phyloP scores from a whole-genome alignment of 306 rosid species.

The Delonix regia region DNA sequence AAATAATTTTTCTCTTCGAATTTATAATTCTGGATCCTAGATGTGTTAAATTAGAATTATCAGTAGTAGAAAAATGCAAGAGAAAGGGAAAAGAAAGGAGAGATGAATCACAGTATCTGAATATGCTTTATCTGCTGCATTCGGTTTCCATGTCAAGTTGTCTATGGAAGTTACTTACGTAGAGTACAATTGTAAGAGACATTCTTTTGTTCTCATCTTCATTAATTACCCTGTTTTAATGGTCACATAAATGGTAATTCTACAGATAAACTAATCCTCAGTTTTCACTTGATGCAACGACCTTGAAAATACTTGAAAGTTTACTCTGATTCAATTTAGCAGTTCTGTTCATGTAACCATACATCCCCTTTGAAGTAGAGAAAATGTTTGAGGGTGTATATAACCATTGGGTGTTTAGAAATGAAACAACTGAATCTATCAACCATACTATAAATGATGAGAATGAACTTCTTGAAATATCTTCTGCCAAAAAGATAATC shows the following conservation, averaged over 20 bases:
- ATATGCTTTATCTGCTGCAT: conserved; percentile 38
- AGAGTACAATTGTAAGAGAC: not conserved
- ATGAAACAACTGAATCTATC: not conserved
- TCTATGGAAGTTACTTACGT: not conserved
- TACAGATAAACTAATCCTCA: conserved; percentile 7
- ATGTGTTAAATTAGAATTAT: conserved; percentile 28
- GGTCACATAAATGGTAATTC: not conserved
- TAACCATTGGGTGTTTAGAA: not conserved
- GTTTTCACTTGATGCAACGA: not conserved
- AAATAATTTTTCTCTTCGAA: conserved; percentile 28
- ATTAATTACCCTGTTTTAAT: conserved; percentile 1
- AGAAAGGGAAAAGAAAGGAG: not conserved
- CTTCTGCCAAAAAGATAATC: not conserved
- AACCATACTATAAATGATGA: not conserved
- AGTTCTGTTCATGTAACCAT: not conserved
- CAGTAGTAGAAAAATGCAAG: conserved; percentile 44
- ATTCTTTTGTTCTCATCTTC: conserved; percentile 27
- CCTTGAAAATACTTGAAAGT: conserved; percentile 1
- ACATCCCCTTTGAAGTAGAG: not conserved
- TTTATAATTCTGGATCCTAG: conserved; percentile 29
- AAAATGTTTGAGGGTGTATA: not conserved
- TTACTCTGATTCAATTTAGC: not conserved
- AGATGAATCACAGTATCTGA: conserved; percentile 30
- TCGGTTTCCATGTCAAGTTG: conserved; percentile 26
- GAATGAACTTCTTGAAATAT: too few relatives aligned